Conservation (phyloP, 192 early-diverging fungal species). For the Kappamyces sp. region DNA sequence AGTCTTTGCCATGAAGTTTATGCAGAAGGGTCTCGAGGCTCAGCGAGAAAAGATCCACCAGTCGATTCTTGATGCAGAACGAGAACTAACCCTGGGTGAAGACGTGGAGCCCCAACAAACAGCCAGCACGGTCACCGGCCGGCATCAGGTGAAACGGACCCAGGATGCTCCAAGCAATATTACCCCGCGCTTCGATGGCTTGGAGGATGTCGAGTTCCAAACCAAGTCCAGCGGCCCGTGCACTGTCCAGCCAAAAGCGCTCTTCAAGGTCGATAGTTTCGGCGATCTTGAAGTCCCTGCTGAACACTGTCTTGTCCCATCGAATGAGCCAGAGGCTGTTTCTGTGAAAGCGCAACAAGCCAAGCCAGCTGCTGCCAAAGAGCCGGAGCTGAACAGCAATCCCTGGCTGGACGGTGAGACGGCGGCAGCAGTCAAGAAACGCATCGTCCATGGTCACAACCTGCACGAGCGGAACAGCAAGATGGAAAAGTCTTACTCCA, state of each 20-base stretch:
- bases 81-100: background rate
- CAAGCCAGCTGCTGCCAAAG: too few relatives aligned
- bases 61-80: conserved; percentile 15
- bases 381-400: conserved; percentile 34
- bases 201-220: too few relatives aligned
- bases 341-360: too few relatives aligned
- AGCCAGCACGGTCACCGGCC: too few relatives aligned
- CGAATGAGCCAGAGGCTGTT: too few relatives aligned
- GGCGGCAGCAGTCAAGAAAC: conserved; percentile 17
- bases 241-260: background rate
- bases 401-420: conserved; percentile 63
- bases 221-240: too few relatives aligned
- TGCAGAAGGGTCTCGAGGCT: conserved; percentile 66
- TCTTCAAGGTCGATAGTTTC: background rate
- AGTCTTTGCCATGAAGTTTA: conserved; percentile 96
- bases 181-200: too few relatives aligned
- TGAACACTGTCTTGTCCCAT: too few relatives aligned
- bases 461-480: conserved; percentile 11
- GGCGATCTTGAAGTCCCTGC: background rate
- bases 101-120: too few relatives aligned
- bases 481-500: conserved; percentile 4
- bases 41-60: conserved; percentile 23
- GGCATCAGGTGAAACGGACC: too few relatives aligned
- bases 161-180: too few relatives aligned
- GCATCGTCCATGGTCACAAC: background rate